Percentiles rank a stretch among this genome's conserved stretches.
phyloP scores from a whole-genome alignment of 2,329 filamentous ascomycete genomes.

The Aspergillus sojae region DNA sequence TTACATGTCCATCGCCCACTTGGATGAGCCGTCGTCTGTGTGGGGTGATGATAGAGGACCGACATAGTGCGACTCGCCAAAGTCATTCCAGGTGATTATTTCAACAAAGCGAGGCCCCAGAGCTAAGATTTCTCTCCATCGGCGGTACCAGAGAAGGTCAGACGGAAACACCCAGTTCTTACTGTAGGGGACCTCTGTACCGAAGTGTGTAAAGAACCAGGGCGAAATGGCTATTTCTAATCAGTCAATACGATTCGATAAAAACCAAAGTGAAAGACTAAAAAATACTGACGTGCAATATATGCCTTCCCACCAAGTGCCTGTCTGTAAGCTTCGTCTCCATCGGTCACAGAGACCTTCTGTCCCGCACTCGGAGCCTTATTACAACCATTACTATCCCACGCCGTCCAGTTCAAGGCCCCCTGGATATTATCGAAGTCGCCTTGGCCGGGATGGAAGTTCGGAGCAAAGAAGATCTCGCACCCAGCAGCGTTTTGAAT shows the following conservation, averaged over 20 bases:
- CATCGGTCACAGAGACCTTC: conserved; percentile 44
- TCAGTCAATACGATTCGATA: background rate
- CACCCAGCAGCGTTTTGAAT: conserved; percentile 47
- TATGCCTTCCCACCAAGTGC: conserved; percentile 48
- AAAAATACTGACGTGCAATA: conserved; percentile 45
- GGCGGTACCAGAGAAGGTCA: conserved; percentile 48
- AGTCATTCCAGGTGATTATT: conserved; percentile 55
- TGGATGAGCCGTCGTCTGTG: conserved; percentile 45
- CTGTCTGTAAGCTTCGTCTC: conserved; percentile 37
- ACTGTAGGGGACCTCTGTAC: conserved; percentile 46
- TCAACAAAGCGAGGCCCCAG: conserved; percentile 53
- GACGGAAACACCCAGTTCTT: conserved; percentile 57
- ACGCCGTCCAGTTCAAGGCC: conserved; percentile 46
- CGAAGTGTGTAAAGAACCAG: conserved; percentile 58
- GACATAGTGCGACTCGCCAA: conserved; percentile 59
- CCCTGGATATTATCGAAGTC: conserved; percentile 30
- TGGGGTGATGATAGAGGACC: conserved; percentile 47
- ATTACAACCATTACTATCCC: conserved; percentile 47
- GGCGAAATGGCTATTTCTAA: conserved; percentile 39
- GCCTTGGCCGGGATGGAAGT: conserved; percentile 45
- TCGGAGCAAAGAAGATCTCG: conserved; percentile 54
- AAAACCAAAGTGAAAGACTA: no score
- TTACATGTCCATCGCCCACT: conserved; percentile 51
- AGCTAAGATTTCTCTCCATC: conserved; percentile 46
- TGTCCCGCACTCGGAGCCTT: conserved; percentile 48